phyloP scores from a whole-genome alignment of 2,329 filamentous ascomycete species.

The Mariannaea sp. region DNA sequence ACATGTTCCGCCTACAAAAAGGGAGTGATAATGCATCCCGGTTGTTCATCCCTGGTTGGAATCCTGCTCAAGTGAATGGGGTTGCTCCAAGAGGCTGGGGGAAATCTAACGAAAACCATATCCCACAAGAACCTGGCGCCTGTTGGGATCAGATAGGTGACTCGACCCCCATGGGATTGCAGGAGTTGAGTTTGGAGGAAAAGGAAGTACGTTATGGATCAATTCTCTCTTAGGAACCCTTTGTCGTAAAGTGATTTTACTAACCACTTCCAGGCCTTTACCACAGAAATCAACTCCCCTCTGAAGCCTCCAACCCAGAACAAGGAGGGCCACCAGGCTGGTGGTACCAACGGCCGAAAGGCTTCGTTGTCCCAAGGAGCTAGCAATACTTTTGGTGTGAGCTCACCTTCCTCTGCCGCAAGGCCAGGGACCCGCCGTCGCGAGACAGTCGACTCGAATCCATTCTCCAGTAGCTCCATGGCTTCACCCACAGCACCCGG shows the following conservation, averaged over 20 bases:
- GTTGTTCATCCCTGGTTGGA: constrained; percentile 78
- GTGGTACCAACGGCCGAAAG: constrained; percentile 74
- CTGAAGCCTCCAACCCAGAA: constrained; percentile 85
- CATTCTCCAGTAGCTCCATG: constrained; percentile 55
- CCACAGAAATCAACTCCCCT: constrained; percentile 88
- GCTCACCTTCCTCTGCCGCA: constrained; percentile 72
- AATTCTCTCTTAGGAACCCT: constrained; percentile 2
- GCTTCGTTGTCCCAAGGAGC: constrained; percentile 77
- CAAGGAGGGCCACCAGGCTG: constrained; percentile 62
- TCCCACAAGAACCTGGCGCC: constrained; percentile 80
- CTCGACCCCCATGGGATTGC: constrained; percentile 72
- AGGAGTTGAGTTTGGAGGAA: constrained; percentile 69
- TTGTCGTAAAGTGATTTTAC: constrained; percentile 11
- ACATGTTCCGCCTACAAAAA: constrained; percentile 65
- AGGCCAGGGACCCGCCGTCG: constrained; percentile 80
- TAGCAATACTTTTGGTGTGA: constrained; percentile 67
- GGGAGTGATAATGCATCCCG: constrained; percentile 60
- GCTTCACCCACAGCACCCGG: constrained; percentile 65
- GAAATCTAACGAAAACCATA: constrained; percentile 73
- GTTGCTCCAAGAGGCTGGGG: constrained; percentile 71
- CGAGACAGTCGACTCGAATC: constrained; percentile 77
- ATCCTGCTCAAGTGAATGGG: constrained; percentile 73
- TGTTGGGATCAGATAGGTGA: constrained; percentile 84
- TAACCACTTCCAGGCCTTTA: constrained; percentile 66
- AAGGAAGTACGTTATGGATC: constrained; percentile 55